phyloP scores from a whole-genome alignment of 1,139 yeast species.

The Lodderomyces elongisporus region DNA sequence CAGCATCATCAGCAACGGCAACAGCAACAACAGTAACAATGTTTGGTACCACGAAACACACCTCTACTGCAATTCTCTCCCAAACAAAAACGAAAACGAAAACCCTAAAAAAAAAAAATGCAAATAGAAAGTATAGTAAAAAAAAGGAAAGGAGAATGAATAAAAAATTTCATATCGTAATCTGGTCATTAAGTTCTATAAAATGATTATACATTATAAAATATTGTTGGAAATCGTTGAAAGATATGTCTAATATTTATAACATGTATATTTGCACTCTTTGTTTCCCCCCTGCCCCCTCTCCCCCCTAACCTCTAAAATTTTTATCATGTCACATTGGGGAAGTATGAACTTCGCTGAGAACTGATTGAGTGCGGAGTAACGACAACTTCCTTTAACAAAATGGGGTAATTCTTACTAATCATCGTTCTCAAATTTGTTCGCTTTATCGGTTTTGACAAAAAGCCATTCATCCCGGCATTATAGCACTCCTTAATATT shows the following conservation, averaged over 20 bases:
- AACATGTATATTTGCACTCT: too few relatives aligned
- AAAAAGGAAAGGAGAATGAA: too few relatives aligned
- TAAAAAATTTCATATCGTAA: too few relatives aligned
- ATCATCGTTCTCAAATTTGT: conserved; percentile 54
- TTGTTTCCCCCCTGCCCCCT: too few relatives aligned
- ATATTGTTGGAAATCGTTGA: too few relatives aligned
- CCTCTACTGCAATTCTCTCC: too few relatives aligned
- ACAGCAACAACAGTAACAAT: too few relatives aligned
- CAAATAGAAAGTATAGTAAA: too few relatives aligned
- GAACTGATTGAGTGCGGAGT: conserved; percentile 13
- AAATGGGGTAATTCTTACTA: conserved; percentile 37
- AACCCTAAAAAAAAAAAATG: not conserved
- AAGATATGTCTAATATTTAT: too few relatives aligned
- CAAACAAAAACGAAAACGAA: not conserved
- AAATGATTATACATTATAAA: too few relatives aligned
- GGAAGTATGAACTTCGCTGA: conserved; percentile 4
- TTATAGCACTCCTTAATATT: conserved; percentile 72
- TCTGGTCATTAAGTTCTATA: too few relatives aligned
- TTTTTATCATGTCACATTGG: not conserved
- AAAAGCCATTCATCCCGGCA: conserved; percentile 84
- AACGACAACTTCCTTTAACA: conserved; percentile 23
- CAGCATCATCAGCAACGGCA: conserved; percentile 2
- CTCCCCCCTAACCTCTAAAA: not conserved
- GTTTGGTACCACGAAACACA: too few relatives aligned
- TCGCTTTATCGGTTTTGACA: conserved; percentile 82